Evolutionary conservation across 192 early-diverging fungal species (phyloP).

Genomic region (Entomortierella chlamydospora): DNA sequence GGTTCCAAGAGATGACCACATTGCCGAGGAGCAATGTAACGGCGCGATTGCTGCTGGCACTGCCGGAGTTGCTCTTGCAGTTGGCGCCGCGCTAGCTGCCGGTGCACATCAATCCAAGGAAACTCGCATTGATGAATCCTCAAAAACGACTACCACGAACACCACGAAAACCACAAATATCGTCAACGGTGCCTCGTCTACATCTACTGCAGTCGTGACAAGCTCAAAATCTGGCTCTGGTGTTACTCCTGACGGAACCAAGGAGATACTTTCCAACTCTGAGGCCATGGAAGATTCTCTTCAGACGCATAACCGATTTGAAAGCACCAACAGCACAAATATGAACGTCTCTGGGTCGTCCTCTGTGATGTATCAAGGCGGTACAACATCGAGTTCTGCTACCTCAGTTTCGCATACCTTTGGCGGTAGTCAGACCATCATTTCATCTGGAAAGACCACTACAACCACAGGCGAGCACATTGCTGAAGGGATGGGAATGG

Average conservation of each 20-base stretch:
- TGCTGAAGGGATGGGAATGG: constrained; percentile 1
- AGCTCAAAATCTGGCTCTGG: not conserved
- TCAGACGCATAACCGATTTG: constrained; percentile 4
- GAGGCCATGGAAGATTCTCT: not conserved
- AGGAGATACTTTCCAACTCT: constrained; percentile 6
- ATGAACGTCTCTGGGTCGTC: constrained; percentile 14
- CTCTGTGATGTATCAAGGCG: constrained; percentile 19
- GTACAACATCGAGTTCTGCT: constrained; percentile 9
- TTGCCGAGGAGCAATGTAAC: not conserved
- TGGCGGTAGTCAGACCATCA: not conserved
- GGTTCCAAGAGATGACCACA: constrained; percentile 9
- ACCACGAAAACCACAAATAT: constrained; percentile 7
- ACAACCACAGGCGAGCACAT: not conserved
- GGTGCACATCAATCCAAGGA: not conserved
- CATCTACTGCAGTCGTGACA: not conserved
- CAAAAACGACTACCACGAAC: constrained; percentile 7
- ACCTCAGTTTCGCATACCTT: not conserved
- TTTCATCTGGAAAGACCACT: not conserved
- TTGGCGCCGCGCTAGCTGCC: not conserved
- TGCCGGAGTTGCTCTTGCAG: not conserved
- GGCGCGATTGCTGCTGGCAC: constrained; percentile 3
- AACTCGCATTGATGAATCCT: not conserved
- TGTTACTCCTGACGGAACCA: constrained; percentile 1
- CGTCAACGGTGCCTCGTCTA: not conserved
- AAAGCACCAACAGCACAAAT: constrained; percentile 11